A percentile compares a stretch with the other conserved stretches of the same genome.
phyloP scores from a whole-genome alignment of 1,284 basidiomycete genomes.

The Cryptococcus maquisensis region DNA sequence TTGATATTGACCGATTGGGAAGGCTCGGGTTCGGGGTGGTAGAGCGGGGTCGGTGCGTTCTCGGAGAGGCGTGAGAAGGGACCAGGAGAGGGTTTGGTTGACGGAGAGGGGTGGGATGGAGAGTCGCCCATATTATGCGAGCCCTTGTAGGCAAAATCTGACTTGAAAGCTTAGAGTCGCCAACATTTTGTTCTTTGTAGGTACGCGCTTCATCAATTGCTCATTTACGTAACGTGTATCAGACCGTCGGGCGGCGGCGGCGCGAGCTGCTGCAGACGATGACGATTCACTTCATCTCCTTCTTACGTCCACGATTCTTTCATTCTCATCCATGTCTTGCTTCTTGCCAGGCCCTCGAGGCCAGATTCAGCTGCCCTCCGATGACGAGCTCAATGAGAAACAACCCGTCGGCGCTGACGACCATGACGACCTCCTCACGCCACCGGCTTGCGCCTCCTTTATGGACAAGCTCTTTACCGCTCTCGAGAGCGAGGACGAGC shows the following conservation, averaged over 20 bases:
- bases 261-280: too few species aligned
- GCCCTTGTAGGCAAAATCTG: too few species aligned
- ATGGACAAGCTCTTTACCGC: not conserved
- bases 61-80: too few species aligned
- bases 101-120: too few species aligned
- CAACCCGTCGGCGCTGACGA: not conserved
- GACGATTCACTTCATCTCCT: not conserved
- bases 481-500: constrained; percentile 24
- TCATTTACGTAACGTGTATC: too few species aligned
- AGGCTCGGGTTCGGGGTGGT: not conserved
- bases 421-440: not conserved
- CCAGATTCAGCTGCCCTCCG: not conserved
- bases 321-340: not conserved
- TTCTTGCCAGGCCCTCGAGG: not conserved
- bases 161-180: too few species aligned
- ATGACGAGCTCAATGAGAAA: not conserved
- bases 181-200: not conserved
- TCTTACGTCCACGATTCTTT: not conserved
- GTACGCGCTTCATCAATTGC: too few species aligned
- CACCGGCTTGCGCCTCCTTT: too few species aligned
- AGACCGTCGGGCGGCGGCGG: too few species aligned
- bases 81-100: too few species aligned
- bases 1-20: not conserved
- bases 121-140: not conserved
- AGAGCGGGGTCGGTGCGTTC: too few species aligned